Percentiles rank a stretch among this genome's conserved stretches.
phyloP scores from a whole-genome alignment of 768 basidiomycete species.

The Hydnomerulius pinastri region DNA sequence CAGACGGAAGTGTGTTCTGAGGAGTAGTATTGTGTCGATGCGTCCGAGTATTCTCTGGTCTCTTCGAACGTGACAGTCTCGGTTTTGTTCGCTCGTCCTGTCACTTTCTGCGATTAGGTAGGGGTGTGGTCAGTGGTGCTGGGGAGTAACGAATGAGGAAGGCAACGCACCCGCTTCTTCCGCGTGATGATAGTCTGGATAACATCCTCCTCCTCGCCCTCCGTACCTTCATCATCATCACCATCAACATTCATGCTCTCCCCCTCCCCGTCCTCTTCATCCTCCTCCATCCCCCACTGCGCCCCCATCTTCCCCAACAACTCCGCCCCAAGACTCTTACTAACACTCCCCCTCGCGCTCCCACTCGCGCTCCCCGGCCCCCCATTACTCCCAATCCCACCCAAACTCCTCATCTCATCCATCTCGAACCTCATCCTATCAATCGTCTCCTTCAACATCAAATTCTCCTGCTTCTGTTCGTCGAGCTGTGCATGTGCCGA shows the following conservation, averaged over 20 bases:
- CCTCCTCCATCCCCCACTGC: constrained; percentile 44
- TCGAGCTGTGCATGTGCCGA: constrained; percentile 76
- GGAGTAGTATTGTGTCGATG: constrained; percentile 68
- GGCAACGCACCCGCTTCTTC: constrained; percentile 63
- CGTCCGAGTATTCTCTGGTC: constrained; percentile 75
- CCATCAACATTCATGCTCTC: constrained; percentile 34
- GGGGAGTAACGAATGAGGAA: constrained; percentile 10
- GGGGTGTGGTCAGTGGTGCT: constrained; percentile 9
- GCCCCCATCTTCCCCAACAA: constrained; percentile 61
- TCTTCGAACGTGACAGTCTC: constrained; percentile 55
- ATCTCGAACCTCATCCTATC: constrained; percentile 93
- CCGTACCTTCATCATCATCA: constrained; percentile 55
- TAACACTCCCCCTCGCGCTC: constrained; percentile 59
- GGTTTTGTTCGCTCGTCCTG: constrained; percentile 53
- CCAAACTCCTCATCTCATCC: constrained; percentile 77
- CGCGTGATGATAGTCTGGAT: constrained; percentile 89
- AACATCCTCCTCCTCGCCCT: constrained; percentile 64
- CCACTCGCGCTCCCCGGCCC: constrained; percentile 44
- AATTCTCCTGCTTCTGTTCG: constrained; percentile 93
- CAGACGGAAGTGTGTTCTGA: constrained; percentile 48
- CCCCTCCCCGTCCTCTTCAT: constrained; percentile 41
- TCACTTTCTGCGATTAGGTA: constrained; percentile 69
- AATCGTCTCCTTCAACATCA: constrained; percentile 93
- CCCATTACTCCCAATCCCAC: constrained; percentile 35
- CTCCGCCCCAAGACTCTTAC: constrained; percentile 77